Evolutionary conservation across 2,329 filamentous ascomycete species (phyloP).

Genomic region (Arthrinium phaeospermum): DNA sequence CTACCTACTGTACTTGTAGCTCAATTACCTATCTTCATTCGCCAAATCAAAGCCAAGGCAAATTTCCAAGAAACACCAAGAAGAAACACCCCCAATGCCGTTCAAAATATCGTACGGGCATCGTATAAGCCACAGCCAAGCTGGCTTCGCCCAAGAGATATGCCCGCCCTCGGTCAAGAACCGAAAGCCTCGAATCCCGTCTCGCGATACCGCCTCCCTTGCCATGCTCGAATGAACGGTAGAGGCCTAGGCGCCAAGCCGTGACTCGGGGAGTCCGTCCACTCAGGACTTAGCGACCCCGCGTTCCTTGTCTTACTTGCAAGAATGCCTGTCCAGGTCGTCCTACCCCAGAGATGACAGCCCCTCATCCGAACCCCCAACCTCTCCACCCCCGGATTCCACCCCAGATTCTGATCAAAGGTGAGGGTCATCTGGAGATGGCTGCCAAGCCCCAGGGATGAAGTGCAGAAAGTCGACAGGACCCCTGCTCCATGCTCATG

Average conservation of each 20-base stretch:
- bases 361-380: conserved; percentile 2
- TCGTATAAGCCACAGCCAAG: background rate
- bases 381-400: background rate
- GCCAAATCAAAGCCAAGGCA: background rate
- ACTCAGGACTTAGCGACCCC: background rate
- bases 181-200: background rate
- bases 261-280: background rate
- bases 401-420: background rate
- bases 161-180: background rate
- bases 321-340: background rate
- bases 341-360: background rate
- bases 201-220: background rate
- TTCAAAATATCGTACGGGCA: background rate
- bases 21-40: background rate
- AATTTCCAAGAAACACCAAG: background rate
- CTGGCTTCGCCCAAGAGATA: background rate
- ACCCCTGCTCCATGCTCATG: background rate
- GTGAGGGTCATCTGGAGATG: background rate
- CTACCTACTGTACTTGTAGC: background rate
- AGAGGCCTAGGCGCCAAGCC: conserved; percentile 3
- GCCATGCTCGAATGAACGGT: background rate
- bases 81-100: background rate
- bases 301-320: conserved; percentile 7
- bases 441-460: background rate
- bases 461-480: background rate